These are phyloP conservation scores for Friedmanniomyces simplex DNA, from an alignment of 495 filamentous ascomycete genomes.

Conservation along the genomic window DNA sequence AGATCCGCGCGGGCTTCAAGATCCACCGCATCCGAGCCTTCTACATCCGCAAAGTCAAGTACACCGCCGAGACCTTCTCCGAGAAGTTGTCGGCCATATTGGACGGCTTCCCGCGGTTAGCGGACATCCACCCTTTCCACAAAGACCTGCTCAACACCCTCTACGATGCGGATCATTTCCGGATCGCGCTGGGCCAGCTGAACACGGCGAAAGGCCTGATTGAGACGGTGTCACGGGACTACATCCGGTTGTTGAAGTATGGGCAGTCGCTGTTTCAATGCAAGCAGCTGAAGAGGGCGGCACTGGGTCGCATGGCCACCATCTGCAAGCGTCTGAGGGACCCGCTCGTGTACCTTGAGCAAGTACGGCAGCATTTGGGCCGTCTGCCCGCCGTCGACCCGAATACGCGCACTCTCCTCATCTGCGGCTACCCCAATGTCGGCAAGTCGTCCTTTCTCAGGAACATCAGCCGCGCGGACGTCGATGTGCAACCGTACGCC, in stretches of 20 bases:
- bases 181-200: conserved; percentile 89
- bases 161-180: conserved; percentile 97
- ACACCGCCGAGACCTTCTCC: conserved; percentile 91
- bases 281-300: conserved; percentile 85
- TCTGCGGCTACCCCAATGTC: conserved; percentile 96
- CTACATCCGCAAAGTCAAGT: conserved; percentile 98
- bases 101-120: conserved; percentile 84
- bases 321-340: conserved; percentile 90
- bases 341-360: conserved; percentile 88
- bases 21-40: conserved; percentile 93
- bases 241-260: conserved; percentile 89
- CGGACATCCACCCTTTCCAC: conserved; percentile 96
- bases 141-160: conserved; percentile 75
- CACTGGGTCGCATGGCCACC: conserved; percentile 89
- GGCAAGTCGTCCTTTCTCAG: conserved; percentile 93
- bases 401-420: conserved; percentile 85
- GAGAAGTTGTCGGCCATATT: conserved; percentile 86
- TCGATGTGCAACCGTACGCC: conserved; percentile 95
- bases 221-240: conserved; percentile 89
- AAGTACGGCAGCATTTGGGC: conserved; percentile 94
- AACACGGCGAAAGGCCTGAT: conserved; percentile 94
- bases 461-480: conserved; percentile 87
- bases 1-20: conserved; percentile 92
- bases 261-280: conserved; percentile 92
- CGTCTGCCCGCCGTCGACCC: conserved; percentile 97